Evolutionary conservation across 2,329 filamentous ascomycete species (phyloP), one percentile per base, ranked within the genome.

Genomic region (Cytospora paraplurivora): DNA sequence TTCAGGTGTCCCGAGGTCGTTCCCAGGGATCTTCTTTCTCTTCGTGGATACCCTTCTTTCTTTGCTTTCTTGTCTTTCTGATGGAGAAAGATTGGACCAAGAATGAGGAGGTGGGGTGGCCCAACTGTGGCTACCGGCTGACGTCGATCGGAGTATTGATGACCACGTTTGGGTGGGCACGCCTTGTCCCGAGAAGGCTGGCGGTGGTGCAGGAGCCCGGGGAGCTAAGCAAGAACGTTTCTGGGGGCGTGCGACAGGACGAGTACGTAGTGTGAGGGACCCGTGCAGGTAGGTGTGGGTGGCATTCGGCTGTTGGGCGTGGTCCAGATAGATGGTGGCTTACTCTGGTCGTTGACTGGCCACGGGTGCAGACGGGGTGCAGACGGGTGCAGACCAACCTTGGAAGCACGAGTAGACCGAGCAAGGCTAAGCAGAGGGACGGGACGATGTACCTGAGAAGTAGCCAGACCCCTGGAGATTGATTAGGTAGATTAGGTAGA

Each of bases 91-190:
- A 32, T 44, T 32, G 54, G 4, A 37, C 5, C 21, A 19, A 47
- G 17, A 19, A 44, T 44, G 13, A 12, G 34, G 41, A 12, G 19
- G 37, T n/a, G 37, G 44, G 38, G 34, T 38, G 33, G 51, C 27
- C 58, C 55, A 54, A 54, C 32, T 63, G 62, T 50, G 56, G 37
- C 62, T 59, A 50, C 59, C 56, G 47, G 56, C 62, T 63, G 62
- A 63, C 62, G 62, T 63, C 56, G 62, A 51, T 34, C 13, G 51
- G 27, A 17, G 32, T 34, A 53, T 62, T n/a, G 59, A 57, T 52
- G 52, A 62, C 52, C 53, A 57, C 27, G 17, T 11, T 27, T 34
- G 15, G 10, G 49, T 19, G 49, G 27, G 33, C 27, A 52, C 21
- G 27, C 27, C 47, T 47, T n/a, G 49, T 47, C 32, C 54, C 15